Evolutionary conservation across 2,329 filamentous ascomycete species (phyloP), one percentile per base, ranked within the genome.

Genomic region (Blastomyces silverae): DNA sequence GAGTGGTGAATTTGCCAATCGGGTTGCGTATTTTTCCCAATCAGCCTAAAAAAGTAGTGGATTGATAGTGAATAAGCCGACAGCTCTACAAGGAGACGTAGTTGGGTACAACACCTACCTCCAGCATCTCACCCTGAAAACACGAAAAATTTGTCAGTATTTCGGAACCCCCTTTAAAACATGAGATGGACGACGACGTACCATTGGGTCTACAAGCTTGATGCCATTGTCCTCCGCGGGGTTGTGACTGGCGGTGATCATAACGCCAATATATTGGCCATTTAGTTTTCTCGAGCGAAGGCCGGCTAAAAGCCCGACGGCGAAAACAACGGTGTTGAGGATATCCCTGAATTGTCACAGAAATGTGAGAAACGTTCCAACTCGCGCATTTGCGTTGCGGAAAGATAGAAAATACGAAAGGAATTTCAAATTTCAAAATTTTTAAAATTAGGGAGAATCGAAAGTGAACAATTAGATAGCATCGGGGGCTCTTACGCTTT

Each of bases 211-310:
- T 68, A 99, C 91, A 70, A 99, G 86, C 84, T 96, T 96, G 76
- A 96, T 89, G 62, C 92, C 92, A 77, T 96, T 96, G 79, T 96
- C 92, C 71, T 86, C 84, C 44, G 92, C 89, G 22, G 90, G 90
- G 79, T 96, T 96, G 82, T 96, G 92, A 73, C 90, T 95, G 67
- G 92, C 92, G 53, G 92, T 96, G 77, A 96, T 90, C 92, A 96
- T 96, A 70, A 99, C 89, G 73, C 94, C 94, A 73, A 99, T 96
- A 71, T 91, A 89, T 81, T 95, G 90, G 69, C 92, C 89, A 76
- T 89, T 88, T 71, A 95, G 86, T 79, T 94, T 95, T 75, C 91
- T 90, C 69, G 92, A 97, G 68, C 94, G 89, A 62, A 97, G 84
- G 64, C 90, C 87, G 42, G 94, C 91, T 65, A 97, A 86, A 67